Evolutionary conservation across 331 rosid genomes (phyloP), one percentile per base, ranked within the genome.

Genomic region (Ulmus americana): DNA sequence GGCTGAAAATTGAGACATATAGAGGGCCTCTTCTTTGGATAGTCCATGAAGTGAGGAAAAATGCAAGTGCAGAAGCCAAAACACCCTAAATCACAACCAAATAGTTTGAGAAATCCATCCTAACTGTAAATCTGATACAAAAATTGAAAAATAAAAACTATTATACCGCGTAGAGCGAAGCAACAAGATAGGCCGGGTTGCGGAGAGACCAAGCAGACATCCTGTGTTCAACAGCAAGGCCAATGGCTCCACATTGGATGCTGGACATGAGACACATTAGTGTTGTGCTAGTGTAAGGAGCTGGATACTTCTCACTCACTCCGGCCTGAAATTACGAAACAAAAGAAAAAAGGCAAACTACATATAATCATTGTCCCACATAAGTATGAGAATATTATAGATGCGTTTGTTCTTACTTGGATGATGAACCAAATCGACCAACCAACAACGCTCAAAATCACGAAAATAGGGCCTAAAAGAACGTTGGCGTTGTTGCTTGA

Each of bases 21-120:
- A 91, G 85, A 15, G 97, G 85, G 7, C 97, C 97, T 78, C 81
- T 88, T 42, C 78, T 80, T 64, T 80, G 96, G 14, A 91, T 88
- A 43, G 86, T 68, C 97, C 97, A 91, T 0, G 97, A 81, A 9
- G 86, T 76, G 10, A 91, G 61, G 67, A 79, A 70, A 77, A 79
- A 88, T 0, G 87, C 74, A 20, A 88, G 22, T 20, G 79, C 96
- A 10, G 96, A 84, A 46, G 90, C 84, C 59, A 88, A 14, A n/a
- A 86, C 9, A 63, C 96, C 96, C 96, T 88, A 13, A 81, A 66
- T 13, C 35, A 28, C 35, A 28, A 6, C 8, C 8, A 45, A 45
- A 45, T 13, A 51, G 6, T n/a, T 16, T 1, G 9, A 11, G 8
- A 16, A 14, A 2, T 14, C 8, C 28, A 51, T n/a, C 14, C 8